These are phyloP conservation scores for Luffa acutangula DNA, from an alignment of 306 rosid genomes.

Conservation along the genomic window DNA sequence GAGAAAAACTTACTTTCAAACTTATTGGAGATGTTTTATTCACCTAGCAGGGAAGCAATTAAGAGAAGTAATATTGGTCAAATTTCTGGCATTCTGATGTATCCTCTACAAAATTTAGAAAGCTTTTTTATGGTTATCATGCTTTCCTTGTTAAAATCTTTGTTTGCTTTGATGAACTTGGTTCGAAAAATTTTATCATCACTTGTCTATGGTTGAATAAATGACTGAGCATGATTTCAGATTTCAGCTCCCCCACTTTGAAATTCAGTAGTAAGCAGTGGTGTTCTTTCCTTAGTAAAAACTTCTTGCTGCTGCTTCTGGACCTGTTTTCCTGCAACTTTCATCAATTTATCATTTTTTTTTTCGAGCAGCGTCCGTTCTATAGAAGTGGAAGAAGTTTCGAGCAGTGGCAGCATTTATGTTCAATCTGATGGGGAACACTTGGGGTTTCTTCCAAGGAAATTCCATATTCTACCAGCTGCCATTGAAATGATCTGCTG, in stretches of 20 bases:
- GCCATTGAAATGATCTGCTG: conserved; percentile 82
- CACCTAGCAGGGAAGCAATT: not conserved
- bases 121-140: not conserved
- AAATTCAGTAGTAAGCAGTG: not conserved
- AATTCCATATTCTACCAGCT: conserved; percentile 53
- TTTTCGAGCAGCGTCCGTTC: conserved; percentile 41
- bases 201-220: not conserved
- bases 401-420: conserved; percentile 41
- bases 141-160: not conserved
- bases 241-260: not conserved
- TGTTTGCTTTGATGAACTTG: not conserved
- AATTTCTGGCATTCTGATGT: not conserved
- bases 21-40: not conserved
- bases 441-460: conserved; percentile 83
- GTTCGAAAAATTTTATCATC: not conserved
- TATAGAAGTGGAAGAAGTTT: conserved; percentile 67
- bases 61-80: not conserved
- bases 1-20: not conserved
- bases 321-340: not conserved
- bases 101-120: not conserved
- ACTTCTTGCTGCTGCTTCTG: not conserved
- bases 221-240: not conserved
- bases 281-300: not conserved
- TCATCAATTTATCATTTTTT: not conserved
- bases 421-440: conserved; percentile 94